These are phyloP conservation scores for Leishmania lainsoni DNA, from an alignment of 208 protist species.

Conservation along the genomic window DNA sequence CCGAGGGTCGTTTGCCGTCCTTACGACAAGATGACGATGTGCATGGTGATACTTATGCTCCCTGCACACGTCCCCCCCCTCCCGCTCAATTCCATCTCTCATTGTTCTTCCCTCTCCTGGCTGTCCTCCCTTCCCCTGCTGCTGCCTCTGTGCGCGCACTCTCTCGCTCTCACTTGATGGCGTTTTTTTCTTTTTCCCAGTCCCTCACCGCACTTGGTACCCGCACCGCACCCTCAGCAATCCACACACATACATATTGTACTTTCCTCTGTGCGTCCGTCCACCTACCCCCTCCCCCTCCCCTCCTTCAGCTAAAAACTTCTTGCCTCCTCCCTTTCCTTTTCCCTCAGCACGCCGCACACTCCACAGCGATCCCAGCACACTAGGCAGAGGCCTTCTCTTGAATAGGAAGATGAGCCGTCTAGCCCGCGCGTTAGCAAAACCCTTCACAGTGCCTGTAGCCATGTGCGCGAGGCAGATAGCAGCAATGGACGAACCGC, in stretches of 20 bases:
- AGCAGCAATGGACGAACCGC: slow-evolving; percentile 61
- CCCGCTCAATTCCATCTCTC: background rate
- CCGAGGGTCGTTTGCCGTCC: background rate
- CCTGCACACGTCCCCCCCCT: background rate
- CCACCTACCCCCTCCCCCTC: background rate
- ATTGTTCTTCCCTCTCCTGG: background rate
- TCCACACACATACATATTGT: background rate
- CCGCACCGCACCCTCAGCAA: background rate
- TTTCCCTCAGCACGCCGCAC: background rate
- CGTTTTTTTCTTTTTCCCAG: background rate
- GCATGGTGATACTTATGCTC: background rate
- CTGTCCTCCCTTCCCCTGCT: background rate
- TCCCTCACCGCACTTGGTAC: background rate
- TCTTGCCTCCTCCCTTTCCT: background rate
- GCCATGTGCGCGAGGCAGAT: slow-evolving; percentile 43
- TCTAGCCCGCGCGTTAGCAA: slow-evolving; percentile 34
- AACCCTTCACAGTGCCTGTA: slow-evolving; percentile 57
- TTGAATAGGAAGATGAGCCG: slow-evolving; percentile 32
- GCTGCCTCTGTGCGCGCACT: background rate
- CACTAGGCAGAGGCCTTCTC: background rate
- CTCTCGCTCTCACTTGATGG: background rate
- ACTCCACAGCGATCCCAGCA: background rate
- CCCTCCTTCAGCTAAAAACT: too few relatives aligned
- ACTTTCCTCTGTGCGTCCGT: too few relatives aligned
- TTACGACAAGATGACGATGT: background rate